These are phyloP conservation scores for Hypomyces perniciosus DNA, from an alignment of 2,329 filamentous ascomycete genomes.

Conservation along the genomic window DNA sequence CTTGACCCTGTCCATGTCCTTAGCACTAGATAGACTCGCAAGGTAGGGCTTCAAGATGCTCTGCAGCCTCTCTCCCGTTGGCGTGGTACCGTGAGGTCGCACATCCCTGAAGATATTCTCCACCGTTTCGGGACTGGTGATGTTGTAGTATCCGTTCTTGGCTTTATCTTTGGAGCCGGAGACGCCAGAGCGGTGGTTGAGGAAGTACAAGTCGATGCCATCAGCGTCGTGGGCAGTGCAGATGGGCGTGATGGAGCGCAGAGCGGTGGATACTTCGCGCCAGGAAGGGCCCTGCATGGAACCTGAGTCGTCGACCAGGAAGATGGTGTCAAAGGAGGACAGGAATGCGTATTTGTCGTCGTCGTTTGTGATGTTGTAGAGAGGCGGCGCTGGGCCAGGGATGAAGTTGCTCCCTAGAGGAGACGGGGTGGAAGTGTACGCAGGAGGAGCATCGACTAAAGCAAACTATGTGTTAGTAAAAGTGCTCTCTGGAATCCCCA, in stretches of 20 bases:
- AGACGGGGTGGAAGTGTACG: constrained; percentile 21
- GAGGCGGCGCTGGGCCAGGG: constrained; percentile 8
- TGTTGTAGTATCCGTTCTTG: constrained; percentile 55
- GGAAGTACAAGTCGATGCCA: constrained; percentile 86
- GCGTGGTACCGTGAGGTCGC: constrained; percentile 60
- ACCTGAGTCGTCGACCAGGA: constrained; percentile 87
- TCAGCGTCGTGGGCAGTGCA: constrained; percentile 74
- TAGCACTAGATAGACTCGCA: constrained; percentile 30
- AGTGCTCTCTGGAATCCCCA: too few species aligned
- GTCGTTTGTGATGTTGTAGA: constrained; percentile 30
- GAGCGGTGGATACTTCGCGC: constrained; percentile 64
- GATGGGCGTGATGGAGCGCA: constrained; percentile 71
- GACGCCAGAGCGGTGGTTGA: constrained; percentile 58
- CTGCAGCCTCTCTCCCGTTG: constrained; percentile 66
- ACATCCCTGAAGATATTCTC: constrained; percentile 64
- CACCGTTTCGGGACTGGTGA: constrained; percentile 54
- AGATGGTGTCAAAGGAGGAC: constrained; percentile 73
- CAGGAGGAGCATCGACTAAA: constrained; percentile 28
- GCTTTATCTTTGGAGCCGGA: constrained; percentile 33
- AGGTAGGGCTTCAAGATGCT: constrained; percentile 71
- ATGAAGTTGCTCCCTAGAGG: constrained; percentile 5
- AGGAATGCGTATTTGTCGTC: constrained; percentile 75
- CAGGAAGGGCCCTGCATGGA: constrained; percentile 77
- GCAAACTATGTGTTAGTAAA: neutral
- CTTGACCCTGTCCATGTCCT: constrained; percentile 48